These are phyloP conservation scores for Trichoderma sp. DNA, from an alignment of 2,329 filamentous ascomycete genomes.

Conservation along the genomic window DNA sequence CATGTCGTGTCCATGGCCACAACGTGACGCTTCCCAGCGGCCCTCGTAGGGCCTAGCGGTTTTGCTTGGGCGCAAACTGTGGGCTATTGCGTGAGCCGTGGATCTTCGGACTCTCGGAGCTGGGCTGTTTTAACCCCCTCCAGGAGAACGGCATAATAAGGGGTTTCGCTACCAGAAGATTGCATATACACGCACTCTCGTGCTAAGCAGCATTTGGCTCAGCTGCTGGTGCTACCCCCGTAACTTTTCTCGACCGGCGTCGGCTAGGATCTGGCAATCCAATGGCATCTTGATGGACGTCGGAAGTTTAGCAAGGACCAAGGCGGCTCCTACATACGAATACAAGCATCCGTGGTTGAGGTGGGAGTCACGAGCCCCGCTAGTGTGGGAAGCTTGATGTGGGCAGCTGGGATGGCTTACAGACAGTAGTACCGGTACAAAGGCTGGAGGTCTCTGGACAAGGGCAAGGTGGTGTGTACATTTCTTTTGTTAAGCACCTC, in stretches of 20 bases:
- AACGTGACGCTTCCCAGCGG: neutral
- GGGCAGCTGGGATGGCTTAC: neutral
- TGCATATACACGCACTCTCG: neutral
- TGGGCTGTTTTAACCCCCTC: neutral
- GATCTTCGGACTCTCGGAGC: conserved; percentile 15
- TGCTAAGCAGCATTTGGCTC: neutral
- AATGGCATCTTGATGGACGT: neutral
- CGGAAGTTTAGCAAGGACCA: conserved; percentile 3
- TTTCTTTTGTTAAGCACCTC: neutral
- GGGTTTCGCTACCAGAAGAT: neutral
- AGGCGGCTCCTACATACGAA: neutral
- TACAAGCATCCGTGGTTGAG: neutral
- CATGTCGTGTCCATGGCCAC: neutral
- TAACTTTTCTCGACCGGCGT: neutral
- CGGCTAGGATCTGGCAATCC: neutral
- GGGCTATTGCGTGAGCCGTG: conserved; percentile 16
- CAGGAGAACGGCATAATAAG: neutral
- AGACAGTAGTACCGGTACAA: neutral
- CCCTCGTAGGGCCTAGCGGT: conserved; percentile 11
- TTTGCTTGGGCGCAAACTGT: conserved; percentile 15
- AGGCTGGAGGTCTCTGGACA: neutral
- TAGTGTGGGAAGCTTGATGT: neutral
- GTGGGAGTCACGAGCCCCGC: conserved; percentile 7
- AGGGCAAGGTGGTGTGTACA: neutral
- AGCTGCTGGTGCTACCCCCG: neutral